These are phyloP conservation scores for Leishmania guyanensis DNA, from an alignment of 208 protist genomes.

Conservation along the genomic window DNA sequence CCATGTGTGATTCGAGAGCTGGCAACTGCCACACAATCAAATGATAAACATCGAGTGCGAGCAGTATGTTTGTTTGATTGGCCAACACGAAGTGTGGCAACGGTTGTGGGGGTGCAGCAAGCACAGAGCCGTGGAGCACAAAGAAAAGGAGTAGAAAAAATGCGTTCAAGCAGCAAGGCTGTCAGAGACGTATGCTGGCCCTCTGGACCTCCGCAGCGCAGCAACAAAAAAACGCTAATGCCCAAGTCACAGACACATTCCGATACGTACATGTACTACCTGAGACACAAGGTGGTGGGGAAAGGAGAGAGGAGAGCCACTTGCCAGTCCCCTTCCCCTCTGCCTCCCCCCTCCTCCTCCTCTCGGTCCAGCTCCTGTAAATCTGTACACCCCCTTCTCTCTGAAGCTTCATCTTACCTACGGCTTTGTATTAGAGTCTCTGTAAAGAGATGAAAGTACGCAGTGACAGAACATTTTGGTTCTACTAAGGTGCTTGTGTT, in stretches of 20 bases:
- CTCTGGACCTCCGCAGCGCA: neutral
- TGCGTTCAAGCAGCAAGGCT: neutral
- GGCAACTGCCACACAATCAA: neutral
- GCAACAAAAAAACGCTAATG: neutral
- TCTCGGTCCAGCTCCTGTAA: neutral
- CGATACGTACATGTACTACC: neutral
- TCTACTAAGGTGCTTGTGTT: neutral
- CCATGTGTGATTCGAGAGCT: neutral
- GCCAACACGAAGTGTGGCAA: neutral
- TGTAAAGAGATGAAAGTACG: conserved; percentile 1
- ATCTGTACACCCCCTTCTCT: neutral
- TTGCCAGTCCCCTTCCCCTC: neutral
- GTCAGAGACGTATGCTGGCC: neutral
- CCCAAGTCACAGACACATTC: neutral
- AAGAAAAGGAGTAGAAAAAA: neutral
- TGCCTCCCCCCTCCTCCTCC: neutral
- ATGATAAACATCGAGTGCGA: neutral
- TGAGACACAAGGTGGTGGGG: neutral
- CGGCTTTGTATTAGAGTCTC: neutral
- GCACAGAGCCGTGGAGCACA: neutral
- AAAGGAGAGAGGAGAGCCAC: no score
- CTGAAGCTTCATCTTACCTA: neutral
- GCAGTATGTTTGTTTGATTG: neutral
- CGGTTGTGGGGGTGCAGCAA: neutral
- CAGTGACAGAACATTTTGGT: neutral